Base-by-base conservation (phyloP, 345 rosid genomes). In the Viola odorata region DNA sequence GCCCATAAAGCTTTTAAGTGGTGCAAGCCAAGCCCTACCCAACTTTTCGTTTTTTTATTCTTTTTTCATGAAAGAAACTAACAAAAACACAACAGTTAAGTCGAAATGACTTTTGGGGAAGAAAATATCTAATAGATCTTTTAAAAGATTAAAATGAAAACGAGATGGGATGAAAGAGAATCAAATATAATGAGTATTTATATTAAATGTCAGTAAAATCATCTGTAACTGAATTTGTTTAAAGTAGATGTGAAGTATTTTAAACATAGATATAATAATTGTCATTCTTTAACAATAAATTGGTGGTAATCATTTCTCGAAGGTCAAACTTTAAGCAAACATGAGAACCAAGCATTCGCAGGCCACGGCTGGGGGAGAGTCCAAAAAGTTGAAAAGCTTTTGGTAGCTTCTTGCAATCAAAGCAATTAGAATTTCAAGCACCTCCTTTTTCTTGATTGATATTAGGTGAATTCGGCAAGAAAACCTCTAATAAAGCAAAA, bases 401-500 rank as follows among this genome's bases (percentile, higher is more conserved):
- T 75, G 88, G 86, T 81, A 77, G 79, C 79, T 85, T 85, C 91
- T 79, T 82, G 77, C 78, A 70, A 85, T 81, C 81, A 75, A 85
- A 81, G 91, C 80, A 79, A 80, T 48, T 79, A 67, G 69, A 75
- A 82, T 75, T 85, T 77, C 50, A 62, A 42, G 70, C 58, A 32
- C 53, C 16, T 44, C 45, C 44, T 55, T 64, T 76, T 66, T 40
- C 12, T 73, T 77, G 16, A 70, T 76, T 76, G 67, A 69, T 45
- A 41, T 69, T 55, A 64, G 68, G 52, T 53, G 73, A 73, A 73
- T 73, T 70, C 45, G 63, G 57, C 37, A 62, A 48, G 59, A 48
- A 57, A 45, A 67, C 68, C 80, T 65, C 70, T 78, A 73, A 77
- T 78, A 68, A 74, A 77, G 80, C 81, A 72, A 81, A 71, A 68